These are phyloP conservation scores for Encephalitozoon cuniculi DNA, from an alignment of 371 early-diverging fungal genomes.

Conservation along the genomic window DNA sequence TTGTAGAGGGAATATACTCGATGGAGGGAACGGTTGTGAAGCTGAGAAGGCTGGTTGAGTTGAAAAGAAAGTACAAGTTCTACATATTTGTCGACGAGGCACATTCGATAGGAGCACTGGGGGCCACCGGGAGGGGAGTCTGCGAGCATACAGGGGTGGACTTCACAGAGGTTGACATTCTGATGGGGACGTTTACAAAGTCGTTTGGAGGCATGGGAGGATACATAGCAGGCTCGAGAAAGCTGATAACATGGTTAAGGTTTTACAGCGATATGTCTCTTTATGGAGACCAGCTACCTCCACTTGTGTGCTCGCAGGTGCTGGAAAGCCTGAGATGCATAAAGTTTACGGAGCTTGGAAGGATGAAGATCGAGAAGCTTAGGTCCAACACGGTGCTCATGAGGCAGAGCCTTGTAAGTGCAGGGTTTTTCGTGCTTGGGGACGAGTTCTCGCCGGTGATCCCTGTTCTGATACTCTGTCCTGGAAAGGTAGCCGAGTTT, in stretches of 20 bases:
- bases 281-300: slow-evolving; percentile 84
- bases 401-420: slow-evolving; percentile 67
- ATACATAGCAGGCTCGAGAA: slow-evolving; percentile 74
- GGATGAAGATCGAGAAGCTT: slow-evolving; percentile 69
- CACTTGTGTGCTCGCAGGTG: slow-evolving; percentile 82
- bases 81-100: slow-evolving; percentile 97
- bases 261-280: slow-evolving; percentile 69
- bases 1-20: slow-evolving; percentile 93
- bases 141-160: slow-evolving; percentile 85
- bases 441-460: slow-evolving; percentile 82
- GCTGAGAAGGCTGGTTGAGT: slow-evolving; percentile 74
- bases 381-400: slow-evolving; percentile 79
- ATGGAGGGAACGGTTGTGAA: slow-evolving; percentile 93
- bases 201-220: slow-evolving; percentile 97
- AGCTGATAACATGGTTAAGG: slow-evolving; percentile 75
- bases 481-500: slow-evolving; percentile 92
- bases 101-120: slow-evolving; percentile 93
- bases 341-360: slow-evolving; percentile 64
- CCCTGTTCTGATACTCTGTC: slow-evolving; percentile 87
- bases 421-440: slow-evolving; percentile 90
- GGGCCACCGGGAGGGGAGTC: slow-evolving; percentile 80
- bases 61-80: slow-evolving; percentile 90
- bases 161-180: slow-evolving; percentile 78
- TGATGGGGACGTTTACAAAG: slow-evolving; percentile 99
- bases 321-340: slow-evolving; percentile 65